Base-by-base conservation (phyloP, 352 stramenopile species). In the Globisporangium barbulae region DNA sequence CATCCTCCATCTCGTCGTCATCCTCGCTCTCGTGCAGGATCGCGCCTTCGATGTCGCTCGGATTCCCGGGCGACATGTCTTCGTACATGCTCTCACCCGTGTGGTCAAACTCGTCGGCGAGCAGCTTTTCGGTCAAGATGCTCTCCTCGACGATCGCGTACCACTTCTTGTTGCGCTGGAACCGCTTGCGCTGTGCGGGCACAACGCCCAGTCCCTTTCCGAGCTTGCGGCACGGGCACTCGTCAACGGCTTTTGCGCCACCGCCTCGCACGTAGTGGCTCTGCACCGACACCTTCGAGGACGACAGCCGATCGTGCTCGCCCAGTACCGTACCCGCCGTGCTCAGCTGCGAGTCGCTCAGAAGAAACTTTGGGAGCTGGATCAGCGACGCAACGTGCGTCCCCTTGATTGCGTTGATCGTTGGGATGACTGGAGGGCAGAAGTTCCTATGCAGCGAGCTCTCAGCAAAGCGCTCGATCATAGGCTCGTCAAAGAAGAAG, bases 81-180 rank as follows among this genome's bases (percentile, higher is more conserved):
- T 77, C 70, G 30, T 79, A 66, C 31, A 64, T 63, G 33, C 74
- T 49, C 41, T 69, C 76, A 39, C 65, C 65, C 10, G 70, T 64
- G 1, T 54, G 69, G 17, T 68, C 72, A 8, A 68, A 52, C 28
- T 76, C 69, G 50, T 72, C 62, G 0, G 65, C 54, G 13, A 71
- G 59, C 52, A 79, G 39, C 28, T 78, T 83, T 31, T 77, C 65
- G 2, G 73, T 79, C 37, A 70, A 69, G 15, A 79, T 59, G 22
- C 49, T 72, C 21, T 79, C 71, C 53, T 83, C 73, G 42, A 76
- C 72, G 61, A 77, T 74, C 19, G 75, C 63, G 28, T 81, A 67
- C 75, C 73, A 80, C 60, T 74, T 79, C 30, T 85, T 88, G 59
- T 67, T 74, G 19, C 76, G 73, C 42, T 69, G 78, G 63, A 89